phyloP scores from a whole-genome alignment of 805 yeast genomes.

The Yarrowia sp. region DNA sequence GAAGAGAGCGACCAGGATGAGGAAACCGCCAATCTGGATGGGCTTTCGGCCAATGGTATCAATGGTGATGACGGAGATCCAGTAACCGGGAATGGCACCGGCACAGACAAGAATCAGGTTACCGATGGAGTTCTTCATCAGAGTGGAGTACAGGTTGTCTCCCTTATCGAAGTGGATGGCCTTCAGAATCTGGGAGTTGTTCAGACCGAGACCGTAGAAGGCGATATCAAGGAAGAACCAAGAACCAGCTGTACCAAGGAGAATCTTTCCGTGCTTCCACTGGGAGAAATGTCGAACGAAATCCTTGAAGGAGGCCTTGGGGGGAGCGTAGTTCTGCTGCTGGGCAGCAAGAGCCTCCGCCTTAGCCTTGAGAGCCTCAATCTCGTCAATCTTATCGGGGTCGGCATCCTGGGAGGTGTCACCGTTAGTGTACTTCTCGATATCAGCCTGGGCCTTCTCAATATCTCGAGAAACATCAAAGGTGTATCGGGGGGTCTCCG shows the following conservation, averaged over 20 bases:
- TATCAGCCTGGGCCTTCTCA: constrained; percentile 48
- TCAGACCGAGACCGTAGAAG: constrained; percentile 62
- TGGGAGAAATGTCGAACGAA: constrained; percentile 70
- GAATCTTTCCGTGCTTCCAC: constrained; percentile 82
- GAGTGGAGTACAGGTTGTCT: constrained; percentile 58
- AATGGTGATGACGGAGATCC: constrained; percentile 53
- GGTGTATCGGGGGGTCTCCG: constrained; percentile 89
- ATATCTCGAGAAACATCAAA: constrained; percentile 59
- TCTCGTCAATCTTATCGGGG: neutral
- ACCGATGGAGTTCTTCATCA: constrained; percentile 61
- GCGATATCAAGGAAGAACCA: constrained; percentile 68
- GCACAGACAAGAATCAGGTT: constrained; percentile 91
- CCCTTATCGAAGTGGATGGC: constrained; percentile 56
- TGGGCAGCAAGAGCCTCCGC: neutral
- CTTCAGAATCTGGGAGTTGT: constrained; percentile 50
- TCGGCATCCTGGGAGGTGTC: neutral
- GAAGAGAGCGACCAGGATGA: constrained; percentile 53
- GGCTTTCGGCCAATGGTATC: constrained; percentile 59
- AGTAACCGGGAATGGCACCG: constrained; percentile 71
- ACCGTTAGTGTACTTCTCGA: constrained; percentile 1
- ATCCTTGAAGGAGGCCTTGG: constrained; percentile 78
- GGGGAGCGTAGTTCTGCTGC: constrained; percentile 41
- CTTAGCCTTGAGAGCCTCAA: constrained; percentile 11
- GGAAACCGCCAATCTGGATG: constrained; percentile 56
- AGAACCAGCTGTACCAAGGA: constrained; percentile 54